These are phyloP conservation scores for Schizonepeta tenuifolia DNA, from an alignment of 257 asterid species.

Conservation along the genomic window DNA sequence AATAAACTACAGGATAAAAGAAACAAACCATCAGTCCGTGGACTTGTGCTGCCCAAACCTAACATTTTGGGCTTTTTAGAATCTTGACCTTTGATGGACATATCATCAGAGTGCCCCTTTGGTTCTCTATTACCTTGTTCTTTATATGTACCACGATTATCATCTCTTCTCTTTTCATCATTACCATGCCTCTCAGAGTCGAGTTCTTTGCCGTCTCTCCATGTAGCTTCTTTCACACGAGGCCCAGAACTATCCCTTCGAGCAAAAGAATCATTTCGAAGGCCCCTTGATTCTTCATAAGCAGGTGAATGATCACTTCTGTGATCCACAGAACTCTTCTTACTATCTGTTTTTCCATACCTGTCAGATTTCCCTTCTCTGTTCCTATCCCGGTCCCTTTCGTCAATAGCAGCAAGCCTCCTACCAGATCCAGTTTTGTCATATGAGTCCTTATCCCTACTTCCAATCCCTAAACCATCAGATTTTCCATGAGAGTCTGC, in stretches of 20 bases:
- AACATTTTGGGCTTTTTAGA: conserved; percentile 65
- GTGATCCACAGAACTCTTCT: conserved; percentile 45
- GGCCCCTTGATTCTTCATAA: conserved; percentile 56
- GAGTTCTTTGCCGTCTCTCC: conserved; percentile 46
- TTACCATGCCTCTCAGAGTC: conserved; percentile 42
- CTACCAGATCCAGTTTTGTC: conserved; percentile 65
- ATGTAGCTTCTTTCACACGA: conserved; percentile 54
- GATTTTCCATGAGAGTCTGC: conserved; percentile 53
- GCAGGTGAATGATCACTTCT: conserved; percentile 49
- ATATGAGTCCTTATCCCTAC: conserved; percentile 58
- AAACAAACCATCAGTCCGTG: conserved; percentile 53
- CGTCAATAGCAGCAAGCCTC: conserved; percentile 53
- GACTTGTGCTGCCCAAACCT: conserved; percentile 34
- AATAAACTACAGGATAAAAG: conserved; percentile 2
- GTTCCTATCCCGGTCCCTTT: conserved; percentile 41
- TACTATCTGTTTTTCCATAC: conserved; percentile 51
- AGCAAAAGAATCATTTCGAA: conserved; percentile 50
- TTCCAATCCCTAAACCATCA: conserved; percentile 51
- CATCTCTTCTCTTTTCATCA: conserved; percentile 54
- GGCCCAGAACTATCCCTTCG: conserved; percentile 54
- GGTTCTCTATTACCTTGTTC: conserved; percentile 42
- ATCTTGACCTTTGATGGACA: conserved; percentile 47
- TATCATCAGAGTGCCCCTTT: conserved; percentile 46
- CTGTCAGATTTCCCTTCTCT: conserved; percentile 53
- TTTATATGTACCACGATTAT: conserved; percentile 43